A percentile compares a stretch with the other conserved stretches of the same genome.
These are phyloP conservation scores for Tagetes patula DNA, from an alignment of 129 eudicot genomes.

Conservation along the genomic window DNA sequence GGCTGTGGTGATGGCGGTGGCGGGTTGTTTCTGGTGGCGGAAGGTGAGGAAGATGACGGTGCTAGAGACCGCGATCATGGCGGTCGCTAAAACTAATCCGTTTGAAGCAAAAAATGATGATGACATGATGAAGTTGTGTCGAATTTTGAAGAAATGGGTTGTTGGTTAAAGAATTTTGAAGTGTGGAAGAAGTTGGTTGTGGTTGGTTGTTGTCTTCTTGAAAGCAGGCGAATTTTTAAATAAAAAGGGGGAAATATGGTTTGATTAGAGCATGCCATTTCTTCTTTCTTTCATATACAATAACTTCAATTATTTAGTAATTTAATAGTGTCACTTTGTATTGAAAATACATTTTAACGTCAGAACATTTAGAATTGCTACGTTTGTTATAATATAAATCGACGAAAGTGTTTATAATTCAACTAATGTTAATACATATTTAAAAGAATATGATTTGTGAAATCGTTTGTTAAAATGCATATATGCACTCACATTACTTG, in stretches of 20 bases:
- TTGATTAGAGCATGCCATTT: conserved; percentile 12
- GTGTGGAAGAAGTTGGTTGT: conserved; percentile 18
- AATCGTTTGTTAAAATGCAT: too few relatives aligned
- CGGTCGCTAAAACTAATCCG: conserved; percentile 61
- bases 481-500: too few relatives aligned
- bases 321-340: too few relatives aligned
- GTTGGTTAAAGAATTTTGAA: conserved; percentile 15
- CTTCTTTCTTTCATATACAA: not conserved
- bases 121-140: conserved; percentile 20
- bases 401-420: too few relatives aligned
- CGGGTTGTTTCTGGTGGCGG: conserved; percentile 50
- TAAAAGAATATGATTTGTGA: too few relatives aligned
- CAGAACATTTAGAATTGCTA: too few relatives aligned
- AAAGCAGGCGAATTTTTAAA: conserved; percentile 20
- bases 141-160: not conserved
- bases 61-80: conserved; percentile 81
- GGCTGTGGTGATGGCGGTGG: conserved; percentile 13
- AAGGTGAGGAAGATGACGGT: conserved; percentile 61
- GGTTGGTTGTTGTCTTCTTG: conserved; percentile 34
- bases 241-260: conserved; percentile 30
- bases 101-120: conserved; percentile 51
- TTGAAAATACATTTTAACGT: too few relatives aligned
- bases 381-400: too few relatives aligned
- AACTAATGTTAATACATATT: too few relatives aligned
- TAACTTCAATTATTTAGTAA: not conserved